Evolutionary conservation across 2,329 filamentous ascomycete genomes (phyloP).

Genomic region (Talaromyces sp.): DNA sequence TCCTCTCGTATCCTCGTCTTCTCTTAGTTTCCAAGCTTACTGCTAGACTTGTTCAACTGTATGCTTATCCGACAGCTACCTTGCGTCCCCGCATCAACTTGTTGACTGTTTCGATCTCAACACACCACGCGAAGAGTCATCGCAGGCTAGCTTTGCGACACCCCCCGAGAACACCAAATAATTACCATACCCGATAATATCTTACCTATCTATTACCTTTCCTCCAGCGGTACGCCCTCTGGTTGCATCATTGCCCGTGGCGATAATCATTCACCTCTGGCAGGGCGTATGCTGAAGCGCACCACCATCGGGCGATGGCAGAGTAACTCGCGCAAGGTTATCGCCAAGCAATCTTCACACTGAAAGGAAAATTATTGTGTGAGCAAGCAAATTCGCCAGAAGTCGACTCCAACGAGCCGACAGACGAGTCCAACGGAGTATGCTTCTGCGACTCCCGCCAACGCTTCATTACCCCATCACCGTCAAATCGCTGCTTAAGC

Average conservation of each 20-base stretch:
- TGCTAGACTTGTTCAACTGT: not conserved
- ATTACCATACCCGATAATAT: no score
- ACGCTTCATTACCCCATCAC: slow-evolving; percentile 88
- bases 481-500: slow-evolving; percentile 78
- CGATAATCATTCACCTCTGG: slow-evolving; percentile 1
- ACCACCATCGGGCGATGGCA: slow-evolving; percentile 10
- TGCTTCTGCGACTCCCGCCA: slow-evolving; percentile 48
- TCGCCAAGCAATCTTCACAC: not conserved
- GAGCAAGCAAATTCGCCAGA: not conserved
- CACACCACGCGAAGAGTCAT: not conserved
- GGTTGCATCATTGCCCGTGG: slow-evolving; percentile 5
- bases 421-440: slow-evolving; percentile 25
- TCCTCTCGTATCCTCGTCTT: not conserved
- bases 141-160: not conserved
- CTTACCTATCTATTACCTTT: not conserved
- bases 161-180: not conserved
- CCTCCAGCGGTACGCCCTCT: not conserved
- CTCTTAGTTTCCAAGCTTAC: not conserved
- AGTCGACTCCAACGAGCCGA: not conserved
- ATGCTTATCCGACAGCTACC: not conserved
- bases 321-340: not conserved
- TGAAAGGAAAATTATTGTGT: not conserved
- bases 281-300: slow-evolving; percentile 7
- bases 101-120: slow-evolving; percentile 1
- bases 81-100: slow-evolving; percentile 14